phyloP scores from a whole-genome alignment of 1,139 yeast genomes.

The Meyerozyma smithsonii region DNA sequence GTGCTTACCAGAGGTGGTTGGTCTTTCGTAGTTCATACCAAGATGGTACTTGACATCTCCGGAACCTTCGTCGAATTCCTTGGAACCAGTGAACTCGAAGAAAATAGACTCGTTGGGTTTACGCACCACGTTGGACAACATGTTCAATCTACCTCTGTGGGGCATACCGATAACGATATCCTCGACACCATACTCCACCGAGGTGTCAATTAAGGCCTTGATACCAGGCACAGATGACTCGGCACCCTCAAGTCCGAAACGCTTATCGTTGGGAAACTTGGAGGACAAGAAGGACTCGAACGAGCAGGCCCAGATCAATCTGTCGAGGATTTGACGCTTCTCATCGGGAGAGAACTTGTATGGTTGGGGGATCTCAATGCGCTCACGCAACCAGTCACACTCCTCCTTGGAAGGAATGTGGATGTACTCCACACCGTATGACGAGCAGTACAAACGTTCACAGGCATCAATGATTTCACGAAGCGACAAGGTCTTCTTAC shows the following conservation, averaged over 20 bases:
- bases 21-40: constrained; percentile 99
- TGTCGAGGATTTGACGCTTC: constrained; percentile 93
- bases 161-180: constrained; percentile 99
- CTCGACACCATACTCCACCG: constrained; percentile 91
- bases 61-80: constrained; percentile 83
- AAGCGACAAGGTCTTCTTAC: constrained; percentile 62
- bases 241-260: constrained; percentile 98
- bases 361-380: constrained; percentile 90
- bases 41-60: constrained; percentile 99
- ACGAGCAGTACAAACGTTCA: constrained; percentile 80
- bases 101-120: constrained; percentile 97
- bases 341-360: constrained; percentile 80
- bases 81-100: constrained; percentile 91
- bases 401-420: constrained; percentile 94
- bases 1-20: constrained; percentile 96
- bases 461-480: constrained; percentile 74
- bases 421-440: constrained; percentile 91
- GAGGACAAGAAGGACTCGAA: constrained; percentile 90
- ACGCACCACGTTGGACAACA: constrained; percentile 96
- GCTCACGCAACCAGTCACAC: constrained; percentile 98
- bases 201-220: constrained; percentile 89
- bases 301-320: constrained; percentile 94
- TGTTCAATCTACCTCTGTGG: constrained; percentile 97
- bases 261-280: constrained; percentile 96
- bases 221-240: constrained; percentile 96